A percentile compares a stretch with the other conserved stretches of the same genome.
phyloP scores from a whole-genome alignment of 305 asterid species.

The Solanum chacoense region DNA sequence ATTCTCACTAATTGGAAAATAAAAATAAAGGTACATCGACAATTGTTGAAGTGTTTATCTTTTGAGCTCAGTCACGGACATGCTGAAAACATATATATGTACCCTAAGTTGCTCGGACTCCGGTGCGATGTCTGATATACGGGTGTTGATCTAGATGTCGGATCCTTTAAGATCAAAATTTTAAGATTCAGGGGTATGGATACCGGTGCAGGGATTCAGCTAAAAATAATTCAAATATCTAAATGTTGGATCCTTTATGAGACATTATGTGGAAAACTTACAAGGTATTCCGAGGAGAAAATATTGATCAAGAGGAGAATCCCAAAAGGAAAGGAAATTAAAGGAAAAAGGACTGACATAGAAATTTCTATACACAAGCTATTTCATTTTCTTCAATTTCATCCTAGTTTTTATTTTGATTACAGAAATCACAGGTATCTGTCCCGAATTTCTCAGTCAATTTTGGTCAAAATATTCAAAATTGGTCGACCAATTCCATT shows the following conservation, averaged over 20 bases:
- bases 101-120: not conserved
- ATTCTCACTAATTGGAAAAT: not conserved
- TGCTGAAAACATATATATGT: not conserved
- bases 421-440: not conserved
- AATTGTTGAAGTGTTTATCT: not conserved
- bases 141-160: not conserved
- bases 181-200: not conserved
- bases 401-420: not conserved
- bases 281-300: not conserved
- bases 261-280: not conserved
- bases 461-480: not conserved
- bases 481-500: not conserved
- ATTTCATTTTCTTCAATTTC: not conserved
- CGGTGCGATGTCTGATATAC: not conserved
- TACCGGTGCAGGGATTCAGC: not conserved
- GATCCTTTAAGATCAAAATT: not conserved
- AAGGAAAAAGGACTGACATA: not conserved
- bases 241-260: not conserved
- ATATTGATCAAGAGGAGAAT: not conserved
- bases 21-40: not conserved
- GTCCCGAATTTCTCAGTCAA: not conserved
- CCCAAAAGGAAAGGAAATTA: not conserved
- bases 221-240: not conserved
- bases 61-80: not conserved
- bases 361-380: not conserved